These are phyloP conservation scores for Pyrenula aspistea DNA, from an alignment of 495 filamentous ascomycete species.

Conservation along the genomic window DNA sequence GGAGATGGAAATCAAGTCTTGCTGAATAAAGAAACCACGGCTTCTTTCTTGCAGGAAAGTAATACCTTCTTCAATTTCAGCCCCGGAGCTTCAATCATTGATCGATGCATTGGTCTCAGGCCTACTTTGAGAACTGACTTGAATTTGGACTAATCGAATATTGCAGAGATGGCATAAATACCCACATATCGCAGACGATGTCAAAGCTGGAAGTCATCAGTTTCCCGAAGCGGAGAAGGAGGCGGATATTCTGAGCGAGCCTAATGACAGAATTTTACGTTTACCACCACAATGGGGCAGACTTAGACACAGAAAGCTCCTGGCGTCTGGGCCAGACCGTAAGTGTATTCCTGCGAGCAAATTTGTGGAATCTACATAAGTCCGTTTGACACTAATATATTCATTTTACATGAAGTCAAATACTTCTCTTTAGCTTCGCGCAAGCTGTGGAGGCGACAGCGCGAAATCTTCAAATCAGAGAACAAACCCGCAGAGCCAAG, in stretches of 20 bases:
- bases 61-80: not conserved
- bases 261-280: not conserved
- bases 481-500: too few relatives aligned
- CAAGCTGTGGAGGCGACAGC: not conserved
- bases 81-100: not conserved
- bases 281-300: not conserved
- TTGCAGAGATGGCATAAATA: not conserved
- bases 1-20: too few relatives aligned
- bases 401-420: not conserved
- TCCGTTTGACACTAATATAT: not conserved
- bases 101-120: not conserved
- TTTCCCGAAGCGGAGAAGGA: not conserved
- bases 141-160: not conserved
- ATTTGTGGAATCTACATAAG: not conserved
- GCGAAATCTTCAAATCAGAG: not conserved
- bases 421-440: not conserved
- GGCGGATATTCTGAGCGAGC: not conserved
- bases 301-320: not conserved
- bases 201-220: not conserved
- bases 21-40: too few relatives aligned
- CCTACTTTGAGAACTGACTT: not conserved
- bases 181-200: not conserved
- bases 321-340: not conserved
- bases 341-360: not conserved
- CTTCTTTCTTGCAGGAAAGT: not conserved